Base-by-base conservation (phyloP, 208 protist genomes). In the Leishmania aethiopica region DNA sequence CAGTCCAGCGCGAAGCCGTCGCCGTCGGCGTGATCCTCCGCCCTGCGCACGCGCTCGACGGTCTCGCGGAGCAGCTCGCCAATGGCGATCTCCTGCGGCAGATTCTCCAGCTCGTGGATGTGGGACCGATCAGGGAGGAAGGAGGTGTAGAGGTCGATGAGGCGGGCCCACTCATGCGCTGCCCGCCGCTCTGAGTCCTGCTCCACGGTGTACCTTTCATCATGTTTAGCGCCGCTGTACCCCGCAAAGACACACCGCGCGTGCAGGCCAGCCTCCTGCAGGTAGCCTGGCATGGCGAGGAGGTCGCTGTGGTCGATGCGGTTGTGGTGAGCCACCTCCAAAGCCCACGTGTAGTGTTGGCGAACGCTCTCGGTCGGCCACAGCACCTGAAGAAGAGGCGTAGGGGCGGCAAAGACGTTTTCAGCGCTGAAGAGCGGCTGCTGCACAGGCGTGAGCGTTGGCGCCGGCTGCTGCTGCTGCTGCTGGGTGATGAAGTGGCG, bases 41-140 rank as follows among this genome's bases (percentile, higher is more conserved):
- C 57, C 42, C 35, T 42, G 51, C 42, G 74, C 49, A 80, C 75
- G 32, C 75, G 47, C 40, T 64, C 74, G 55, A 76, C 81, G n/a
- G 81, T 57, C 49, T 84, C 81, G 64, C 55, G 55, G 11, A 95
- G 66, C 60, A 97, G 64, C 80, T 96, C 94, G 13, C 91, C 90
- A 47, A 97, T 93, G 22, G 89, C 90, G 71, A 96, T 89, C 77
- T 97, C 92, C 84, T 96, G 94, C 53, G 94, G 92, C 49, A 95
- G 78, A 78, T 96, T 97, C 84, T 96, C 89, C 76, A 97, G 77
- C 80, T 96, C 92, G 71, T 97, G 92, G n/a, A 91, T 79, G 74
- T 88, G 83, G 22, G 92, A 95, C 78, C 94, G 92, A 75, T 96
- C 94, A 1, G 91, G 91, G 17, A 97, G 80, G 64, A 89, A 84